Evolutionary conservation across 1,284 basidiomycete species (phyloP), one percentile per base, ranked within the genome.

Genomic region (Leccinum subrobustum): DNA sequence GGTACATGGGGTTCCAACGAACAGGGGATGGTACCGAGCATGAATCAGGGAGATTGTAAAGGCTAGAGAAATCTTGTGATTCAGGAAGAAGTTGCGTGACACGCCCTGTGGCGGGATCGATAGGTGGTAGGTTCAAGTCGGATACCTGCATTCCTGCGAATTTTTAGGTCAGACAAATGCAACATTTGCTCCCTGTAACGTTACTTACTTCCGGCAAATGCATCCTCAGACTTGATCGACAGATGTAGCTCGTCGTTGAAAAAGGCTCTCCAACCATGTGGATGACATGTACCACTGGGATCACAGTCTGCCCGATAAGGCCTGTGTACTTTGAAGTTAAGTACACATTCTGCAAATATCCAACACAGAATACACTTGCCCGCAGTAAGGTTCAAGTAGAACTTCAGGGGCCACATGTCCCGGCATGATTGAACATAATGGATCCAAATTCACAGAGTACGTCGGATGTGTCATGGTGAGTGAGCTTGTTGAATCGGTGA

Each of bases 151-250:
- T 18, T 27, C 25, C 65, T 67, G 37, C 18, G 12, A 44, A 6
- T 20, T 47, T 47, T 18, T 50, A n/a, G 2, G 23, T 67, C 1
- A 65, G 59, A 48, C 18, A 2, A 42, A 35, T 18, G 18, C 20
- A 50, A 9, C 11, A 3, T n/a, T 29, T 56, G 7, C 4, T 4
- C 6, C 12, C 11, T 18, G 23, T 29, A 37, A 12, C 2, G 3
- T 6, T 54, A 11, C 65, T 65, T n/a, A 71, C 67, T 12, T 3
- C 56, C 12, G 29, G n/a, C 4, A 2, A 18, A 20, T 31, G 27
- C 11, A 4, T 31, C 4, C 48, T 12, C 29, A 14, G 6, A n/a
- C 23, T 52, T 20, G 11, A 11, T 51, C 25, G 25, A 51, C 25
- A 6, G 25, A n/a, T 9, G 5, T 51, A 5, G 48, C 48, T 3